These are phyloP conservation scores for Gastrolobium villosum DNA, from an alignment of 306 rosid genomes.

Conservation along the genomic window DNA sequence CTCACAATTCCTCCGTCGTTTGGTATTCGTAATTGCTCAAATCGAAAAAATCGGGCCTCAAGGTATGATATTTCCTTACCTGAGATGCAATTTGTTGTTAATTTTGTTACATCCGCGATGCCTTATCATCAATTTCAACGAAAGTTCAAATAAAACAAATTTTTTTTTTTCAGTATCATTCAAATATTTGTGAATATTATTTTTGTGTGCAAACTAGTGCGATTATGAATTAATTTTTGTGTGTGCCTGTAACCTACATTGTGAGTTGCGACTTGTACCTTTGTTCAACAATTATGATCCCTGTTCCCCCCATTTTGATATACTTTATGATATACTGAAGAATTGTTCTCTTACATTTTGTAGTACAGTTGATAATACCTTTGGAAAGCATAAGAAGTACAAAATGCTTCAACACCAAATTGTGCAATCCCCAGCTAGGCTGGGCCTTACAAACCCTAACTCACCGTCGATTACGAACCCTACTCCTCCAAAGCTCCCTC, in stretches of 20 bases:
- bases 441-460: conserved; percentile 82
- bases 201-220: conserved; percentile 15
- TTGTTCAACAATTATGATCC: conserved; percentile 21
- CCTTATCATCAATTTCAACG: background rate
- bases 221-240: conserved; percentile 39
- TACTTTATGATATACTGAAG: too few relatives aligned
- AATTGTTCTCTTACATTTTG: too few relatives aligned
- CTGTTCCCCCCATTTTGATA: background rate
- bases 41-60: background rate
- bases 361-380: too few relatives aligned
- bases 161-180: background rate
- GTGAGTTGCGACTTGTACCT: conserved; percentile 19
- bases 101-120: background rate
- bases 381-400: background rate
- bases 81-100: conserved; percentile 12
- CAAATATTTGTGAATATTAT: background rate
- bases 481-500: conserved; percentile 77
- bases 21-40: background rate
- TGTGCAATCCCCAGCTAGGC: conserved; percentile 88
- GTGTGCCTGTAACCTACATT: conserved; percentile 48
- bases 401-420: conserved; percentile 85
- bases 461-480: conserved; percentile 82
- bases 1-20: conserved; percentile 22
- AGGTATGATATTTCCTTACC: conserved; percentile 27
- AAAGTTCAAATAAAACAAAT: background rate